phyloP scores from a whole-genome alignment of 2,329 filamentous ascomycete genomes.

The Aspergillus fumigatiaffinis region DNA sequence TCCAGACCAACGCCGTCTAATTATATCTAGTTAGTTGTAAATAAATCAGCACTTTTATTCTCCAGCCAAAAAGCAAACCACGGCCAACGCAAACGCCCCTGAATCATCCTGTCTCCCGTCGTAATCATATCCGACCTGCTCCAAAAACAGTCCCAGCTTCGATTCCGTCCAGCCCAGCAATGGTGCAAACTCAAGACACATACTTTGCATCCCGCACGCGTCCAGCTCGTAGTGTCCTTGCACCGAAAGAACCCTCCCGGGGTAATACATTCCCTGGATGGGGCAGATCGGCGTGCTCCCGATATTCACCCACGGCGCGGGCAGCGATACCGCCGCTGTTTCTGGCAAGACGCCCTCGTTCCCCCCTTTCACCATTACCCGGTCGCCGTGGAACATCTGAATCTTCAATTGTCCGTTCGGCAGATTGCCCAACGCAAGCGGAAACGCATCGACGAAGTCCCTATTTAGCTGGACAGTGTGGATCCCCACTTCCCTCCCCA shows the following conservation, averaged over 20 bases:
- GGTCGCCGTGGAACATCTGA: constrained; percentile 36
- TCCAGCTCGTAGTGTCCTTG: constrained; percentile 35
- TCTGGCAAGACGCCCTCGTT: background rate
- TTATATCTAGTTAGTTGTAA: background rate
- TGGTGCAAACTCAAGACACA: constrained; percentile 20
- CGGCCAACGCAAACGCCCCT: background rate
- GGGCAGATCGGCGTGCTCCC: constrained; percentile 23
- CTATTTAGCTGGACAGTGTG: constrained; percentile 21
- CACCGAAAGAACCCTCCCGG: constrained; percentile 25
- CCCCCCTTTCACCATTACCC: constrained; percentile 15
- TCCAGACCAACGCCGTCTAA: background rate
- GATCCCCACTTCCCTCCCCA: constrained; percentile 29
- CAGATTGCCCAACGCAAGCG: constrained; percentile 1
- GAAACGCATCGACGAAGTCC: constrained; percentile 17
- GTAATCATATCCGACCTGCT: background rate
- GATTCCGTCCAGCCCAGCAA: constrained; percentile 17
- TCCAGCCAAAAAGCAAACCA: background rate
- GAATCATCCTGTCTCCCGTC: background rate
- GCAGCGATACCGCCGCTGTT: constrained; percentile 9
- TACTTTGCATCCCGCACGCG: constrained; percentile 21
- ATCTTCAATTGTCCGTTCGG: constrained; percentile 17
- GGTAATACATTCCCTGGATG: constrained; percentile 29
- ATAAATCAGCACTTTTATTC: background rate
- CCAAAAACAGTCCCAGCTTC: background rate
- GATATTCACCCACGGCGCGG: constrained; percentile 27